Base-by-base conservation (phyloP, 768 basidiomycete genomes). In the Suillus placidus region DNA sequence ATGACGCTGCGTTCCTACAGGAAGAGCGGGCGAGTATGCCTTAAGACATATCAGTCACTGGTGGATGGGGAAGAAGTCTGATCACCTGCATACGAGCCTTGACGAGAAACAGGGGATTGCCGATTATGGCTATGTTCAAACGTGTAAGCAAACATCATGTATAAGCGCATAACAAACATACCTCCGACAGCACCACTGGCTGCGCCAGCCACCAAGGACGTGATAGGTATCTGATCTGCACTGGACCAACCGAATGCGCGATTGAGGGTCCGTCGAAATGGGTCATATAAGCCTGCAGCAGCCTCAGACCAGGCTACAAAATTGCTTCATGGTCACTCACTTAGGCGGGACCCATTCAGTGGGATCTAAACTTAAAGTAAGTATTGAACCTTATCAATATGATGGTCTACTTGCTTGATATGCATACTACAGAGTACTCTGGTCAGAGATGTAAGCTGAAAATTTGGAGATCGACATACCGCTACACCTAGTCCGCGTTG, bases 1-100 rank as follows among this genome's bases (percentile, higher is more conserved):
- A 71, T 93, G 75, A 76, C 95, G 97, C 73, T 99, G 97, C 10
- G 95, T 85, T 65, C 97, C 97, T 62, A 99, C 94, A 9, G 97
- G 97, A 13, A 98, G 83, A 47, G 89, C 87, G 8, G 97, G 95
- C 0, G 96, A 99, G 79, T 95, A 99, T 35, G 97, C 97, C 90
- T 93, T 62, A 10, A 45, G 23, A 43, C 34, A 14, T n/a, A 56
- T 34, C 26, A 54, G 68, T 51, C 66, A 42, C 42, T 52, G 30
- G n/a, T 26, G 12, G n/a, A 30, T 18, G 47, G 8, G 20, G 16
- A 20, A 18, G 9, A 30, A 55, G 14, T 52, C 18, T 10, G 60
- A 70, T 64, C 20, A 90, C 91, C 84, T 99, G 97, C 92, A 99
- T 98, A 54, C 97, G 88, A 6, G 97, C 97, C 80, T 99, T 99